Base-by-base conservation (phyloP, 1,284 basidiomycete species). In the Melampsora americana region DNA sequence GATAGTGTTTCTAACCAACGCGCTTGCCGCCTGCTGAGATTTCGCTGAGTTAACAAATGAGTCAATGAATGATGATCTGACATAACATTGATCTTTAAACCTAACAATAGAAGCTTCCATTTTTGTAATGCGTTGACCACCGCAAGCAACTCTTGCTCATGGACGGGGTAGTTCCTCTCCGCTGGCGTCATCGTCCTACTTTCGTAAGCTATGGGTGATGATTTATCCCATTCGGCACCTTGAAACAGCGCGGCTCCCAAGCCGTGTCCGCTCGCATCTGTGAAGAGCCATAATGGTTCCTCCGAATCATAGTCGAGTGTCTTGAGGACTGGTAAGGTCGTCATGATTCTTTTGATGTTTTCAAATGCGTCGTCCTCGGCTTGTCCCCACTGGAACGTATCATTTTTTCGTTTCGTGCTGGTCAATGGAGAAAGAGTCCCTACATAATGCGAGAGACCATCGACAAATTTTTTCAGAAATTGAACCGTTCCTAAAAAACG, bases 401-500 rank as follows among this genome's bases (percentile, higher is more conserved):
- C 32, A 18, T 20, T 20, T 18, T 9, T 48, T 44, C 16, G 0
- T 2, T 79, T 80, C 28, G 81, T 83, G 0, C 76, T 80, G 0
- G 85, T 86, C 0, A 86, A 79, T 0, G 81, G 80, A 0, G 78
- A 83, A 0, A 86, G 79, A 0, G 84, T 65, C 0, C 46, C 46
- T 0, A 84, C 84, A 68, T 84, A 79, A 18, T 82, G 74, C 0
- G 82, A 82, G 0, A 86, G 82, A 0, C 64, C 23, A 0, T 84
- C 84, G 0, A 86, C 80, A 75, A 84, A 85, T 1, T 79, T 64
- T 0, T 80, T 78, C 5, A 86, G 73, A 66, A 84, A 86, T 0
- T 82, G 74, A 0, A 84, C 82, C 0, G 86, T 78, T 0, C 85
- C 85, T 0, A 87, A 77, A 77, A 86, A 86, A 0, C 80, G 69